Evolutionary conservation across 2,329 filamentous ascomycete genomes (phyloP).

Genomic region (Colletotrichum magnum): DNA sequence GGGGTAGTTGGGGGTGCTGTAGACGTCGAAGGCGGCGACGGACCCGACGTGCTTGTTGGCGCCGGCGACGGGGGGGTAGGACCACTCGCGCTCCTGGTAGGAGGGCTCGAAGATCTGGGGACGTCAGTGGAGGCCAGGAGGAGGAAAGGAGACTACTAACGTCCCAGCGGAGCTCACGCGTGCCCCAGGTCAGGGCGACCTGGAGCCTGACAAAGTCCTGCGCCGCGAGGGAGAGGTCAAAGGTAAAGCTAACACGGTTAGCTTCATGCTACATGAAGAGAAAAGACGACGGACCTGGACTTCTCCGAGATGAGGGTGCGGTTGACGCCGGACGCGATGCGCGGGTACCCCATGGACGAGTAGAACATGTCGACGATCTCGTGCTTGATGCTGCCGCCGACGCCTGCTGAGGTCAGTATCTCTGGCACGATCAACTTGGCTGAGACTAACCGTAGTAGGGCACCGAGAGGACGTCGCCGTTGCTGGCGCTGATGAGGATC

Average conservation of each 20-base stretch:
- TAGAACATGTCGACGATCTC: slow-evolving; percentile 30
- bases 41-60: slow-evolving; percentile 58
- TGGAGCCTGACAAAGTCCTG: slow-evolving; percentile 47
- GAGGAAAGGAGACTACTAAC: slow-evolving; percentile 10
- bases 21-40: slow-evolving; percentile 49
- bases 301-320: slow-evolving; percentile 24
- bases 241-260: slow-evolving; percentile 36
- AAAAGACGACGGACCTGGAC: slow-evolving; percentile 5
- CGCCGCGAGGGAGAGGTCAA: slow-evolving; percentile 43
- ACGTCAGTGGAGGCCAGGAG: not conserved
- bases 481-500: slow-evolving; percentile 50
- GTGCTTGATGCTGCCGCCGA: slow-evolving; percentile 37
- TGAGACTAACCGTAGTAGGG: slow-evolving; percentile 48
- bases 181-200: slow-evolving; percentile 44
- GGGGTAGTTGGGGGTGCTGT: slow-evolving; percentile 32
- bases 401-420: slow-evolving; percentile 8
- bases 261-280: not conserved
- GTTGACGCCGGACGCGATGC: slow-evolving; percentile 27
- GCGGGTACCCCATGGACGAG: slow-evolving; percentile 27
- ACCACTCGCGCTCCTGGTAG: slow-evolving; percentile 57
- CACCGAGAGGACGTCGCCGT: slow-evolving; percentile 51
- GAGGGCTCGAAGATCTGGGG: slow-evolving; percentile 53
- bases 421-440: too few species aligned
- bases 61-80: slow-evolving; percentile 57
- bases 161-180: slow-evolving; percentile 48